Conservation (phyloP, 2,329 filamentous ascomycete species). For the Ceratocystis colombiana region DNA sequence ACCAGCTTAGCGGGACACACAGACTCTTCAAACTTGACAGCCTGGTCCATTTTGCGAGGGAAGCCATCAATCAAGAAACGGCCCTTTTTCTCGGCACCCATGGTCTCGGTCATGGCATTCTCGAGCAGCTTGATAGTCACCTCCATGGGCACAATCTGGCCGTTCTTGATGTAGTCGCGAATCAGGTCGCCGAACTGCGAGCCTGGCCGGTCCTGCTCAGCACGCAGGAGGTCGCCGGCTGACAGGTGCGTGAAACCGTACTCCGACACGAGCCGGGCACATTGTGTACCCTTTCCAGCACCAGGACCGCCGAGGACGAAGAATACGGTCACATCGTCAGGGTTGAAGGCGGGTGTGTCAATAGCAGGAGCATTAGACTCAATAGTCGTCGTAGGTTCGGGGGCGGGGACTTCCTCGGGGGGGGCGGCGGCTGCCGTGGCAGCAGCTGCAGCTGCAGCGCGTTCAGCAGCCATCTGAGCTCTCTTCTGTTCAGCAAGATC, state of each 20-base stretch:
- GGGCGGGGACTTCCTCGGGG: slow-evolving; percentile 48
- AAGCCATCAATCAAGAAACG: slow-evolving; percentile 77
- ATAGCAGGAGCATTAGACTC: not conserved
- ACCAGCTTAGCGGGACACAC: slow-evolving; percentile 79
- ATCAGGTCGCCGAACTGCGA: slow-evolving; percentile 89
- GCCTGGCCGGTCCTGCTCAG: slow-evolving; percentile 79
- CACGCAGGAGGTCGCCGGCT: slow-evolving; percentile 84
- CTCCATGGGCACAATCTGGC: slow-evolving; percentile 96
- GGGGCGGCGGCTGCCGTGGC: not conserved
- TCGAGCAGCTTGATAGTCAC: slow-evolving; percentile 89
- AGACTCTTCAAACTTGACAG: slow-evolving; percentile 78
- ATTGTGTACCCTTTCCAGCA: slow-evolving; percentile 94
- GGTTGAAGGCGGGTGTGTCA: slow-evolving; percentile 58
- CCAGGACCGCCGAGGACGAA: slow-evolving; percentile 95
- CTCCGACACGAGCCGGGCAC: slow-evolving; percentile 71
- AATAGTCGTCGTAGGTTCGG: slow-evolving; percentile 44
- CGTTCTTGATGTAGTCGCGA: slow-evolving; percentile 84
- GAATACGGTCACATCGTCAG: slow-evolving; percentile 73
- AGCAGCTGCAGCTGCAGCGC: slow-evolving; percentile 18
- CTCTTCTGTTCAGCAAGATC: slow-evolving; percentile 22
- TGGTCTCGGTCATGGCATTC: slow-evolving; percentile 73
- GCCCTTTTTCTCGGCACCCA: slow-evolving; percentile 46
- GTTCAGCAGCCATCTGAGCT: slow-evolving; percentile 21
- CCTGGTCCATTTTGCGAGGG: slow-evolving; percentile 95
- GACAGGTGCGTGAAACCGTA: slow-evolving; percentile 90